Evolutionary conservation across 768 basidiomycete genomes (phyloP).

Genomic region (Suillus bovinus): DNA sequence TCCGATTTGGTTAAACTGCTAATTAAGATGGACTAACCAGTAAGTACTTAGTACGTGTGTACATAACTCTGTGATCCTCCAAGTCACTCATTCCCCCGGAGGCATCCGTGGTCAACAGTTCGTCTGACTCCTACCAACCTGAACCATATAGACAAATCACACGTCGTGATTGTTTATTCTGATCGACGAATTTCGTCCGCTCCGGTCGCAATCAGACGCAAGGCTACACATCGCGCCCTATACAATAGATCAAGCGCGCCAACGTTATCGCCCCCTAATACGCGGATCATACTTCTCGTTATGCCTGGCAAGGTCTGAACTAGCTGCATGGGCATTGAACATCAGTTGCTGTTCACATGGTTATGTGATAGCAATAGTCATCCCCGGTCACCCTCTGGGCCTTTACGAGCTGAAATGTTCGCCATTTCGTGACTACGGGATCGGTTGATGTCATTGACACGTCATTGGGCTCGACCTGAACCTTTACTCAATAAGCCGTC

Average conservation of each 20-base stretch:
- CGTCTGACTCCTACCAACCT: background rate
- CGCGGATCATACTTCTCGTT: background rate
- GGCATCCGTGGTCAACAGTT: no score
- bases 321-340: background rate
- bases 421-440: background rate
- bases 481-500: background rate
- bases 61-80: background rate
- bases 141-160: background rate
- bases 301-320: background rate
- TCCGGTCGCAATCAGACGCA: background rate
- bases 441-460: background rate
- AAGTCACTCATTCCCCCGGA: background rate
- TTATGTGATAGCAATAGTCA: background rate
- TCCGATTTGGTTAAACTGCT: background rate
- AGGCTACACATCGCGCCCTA: background rate
- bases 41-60: background rate
- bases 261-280: background rate
- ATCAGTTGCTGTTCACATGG: background rate
- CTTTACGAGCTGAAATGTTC: background rate
- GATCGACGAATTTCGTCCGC: background rate
- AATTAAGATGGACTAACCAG: background rate
- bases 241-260: background rate
- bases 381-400: background rate
- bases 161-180: background rate
- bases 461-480: background rate